Evolutionary conservation across 116 monocot species (phyloP), one percentile per base, ranked within the genome.

Genomic region (Papilionanthe hybrid): DNA sequence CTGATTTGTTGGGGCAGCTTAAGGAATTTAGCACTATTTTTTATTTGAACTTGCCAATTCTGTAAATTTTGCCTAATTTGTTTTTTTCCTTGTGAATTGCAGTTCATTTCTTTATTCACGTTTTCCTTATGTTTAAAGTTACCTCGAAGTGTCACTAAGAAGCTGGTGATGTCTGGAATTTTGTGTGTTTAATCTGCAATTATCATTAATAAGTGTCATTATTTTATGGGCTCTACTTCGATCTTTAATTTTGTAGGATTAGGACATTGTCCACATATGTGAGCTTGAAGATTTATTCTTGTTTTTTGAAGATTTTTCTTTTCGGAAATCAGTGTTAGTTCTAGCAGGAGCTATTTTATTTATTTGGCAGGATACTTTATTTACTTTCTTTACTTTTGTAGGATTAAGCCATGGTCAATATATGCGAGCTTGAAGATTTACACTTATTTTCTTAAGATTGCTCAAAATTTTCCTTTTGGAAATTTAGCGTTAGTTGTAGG

Each of bases 181-280:
- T 17, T 45, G 45, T 45, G 45, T 45, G 45, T 45, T 45, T 45
- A 45, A 45, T 45, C 45, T 45, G 45, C 45, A 45, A 45, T 45
- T 8, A 45, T 45, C 45, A 45, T 45, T 45, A 10, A 10, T 0
- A 10, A 45, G 10, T 7, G 9, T 9, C 9, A 45, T 45, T 45
- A 7, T 10, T 45, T 45, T 45, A 10, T 45, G 45, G 1, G 45
- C 45, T 37, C 58, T 19, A 22, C 10, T 58, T 6, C 19, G 18
- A 58, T 18, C 58, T 58, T 58, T 58, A 58, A 22, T 58, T 58
- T 58, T 58, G 58, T 58, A 58, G 58, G 58, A 58, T 58, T 58
- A 58, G 19, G 4, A 58, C 58, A 58, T 19, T 19, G 58, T 58
- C 58, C 3, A 58, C n/a, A 58, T 58, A 20, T 58, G 15, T 22